These are phyloP conservation scores for Prunus armeniaca DNA, from an alignment of 306 rosid genomes.

Conservation along the genomic window DNA sequence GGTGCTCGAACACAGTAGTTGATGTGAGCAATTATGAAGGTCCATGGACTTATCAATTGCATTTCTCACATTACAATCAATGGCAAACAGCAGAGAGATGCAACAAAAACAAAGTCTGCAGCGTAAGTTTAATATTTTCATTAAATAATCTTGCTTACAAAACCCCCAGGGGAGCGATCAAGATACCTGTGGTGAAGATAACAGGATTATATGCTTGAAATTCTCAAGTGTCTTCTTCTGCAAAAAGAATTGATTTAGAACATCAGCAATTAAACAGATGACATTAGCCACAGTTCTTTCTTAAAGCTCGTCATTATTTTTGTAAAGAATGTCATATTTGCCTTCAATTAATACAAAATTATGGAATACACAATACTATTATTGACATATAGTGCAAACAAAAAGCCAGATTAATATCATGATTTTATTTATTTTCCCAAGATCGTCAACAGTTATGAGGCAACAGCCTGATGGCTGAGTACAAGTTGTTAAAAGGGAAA, in stretches of 20 bases:
- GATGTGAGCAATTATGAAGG: neutral
- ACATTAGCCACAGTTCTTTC: neutral
- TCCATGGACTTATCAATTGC: neutral
- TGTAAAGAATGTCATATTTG: neutral
- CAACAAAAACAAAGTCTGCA: neutral
- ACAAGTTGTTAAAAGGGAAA: neutral
- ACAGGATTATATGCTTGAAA: slow-evolving; percentile 74
- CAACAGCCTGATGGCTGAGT: neutral
- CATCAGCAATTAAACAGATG: slow-evolving; percentile 5
- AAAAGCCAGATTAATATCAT: neutral
- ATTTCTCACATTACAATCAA: neutral
- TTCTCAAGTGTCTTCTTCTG: slow-evolving; percentile 86
- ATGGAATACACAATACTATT: neutral
- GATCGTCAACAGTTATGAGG: neutral
- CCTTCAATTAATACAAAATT: neutral
- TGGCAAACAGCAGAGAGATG: neutral
- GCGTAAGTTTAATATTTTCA: neutral
- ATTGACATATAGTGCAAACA: neutral
- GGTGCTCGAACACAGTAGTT: neutral
- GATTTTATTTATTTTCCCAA: slow-evolving; percentile 1
- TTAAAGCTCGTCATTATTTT: neutral
- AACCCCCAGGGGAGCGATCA: slow-evolving; percentile 7
- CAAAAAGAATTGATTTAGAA: slow-evolving; percentile 21
- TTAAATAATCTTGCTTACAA: neutral
- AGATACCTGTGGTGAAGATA: slow-evolving; percentile 94